Evolutionary conservation across 306 rosid genomes (phyloP).

Genomic region (Glycine latifolia): DNA sequence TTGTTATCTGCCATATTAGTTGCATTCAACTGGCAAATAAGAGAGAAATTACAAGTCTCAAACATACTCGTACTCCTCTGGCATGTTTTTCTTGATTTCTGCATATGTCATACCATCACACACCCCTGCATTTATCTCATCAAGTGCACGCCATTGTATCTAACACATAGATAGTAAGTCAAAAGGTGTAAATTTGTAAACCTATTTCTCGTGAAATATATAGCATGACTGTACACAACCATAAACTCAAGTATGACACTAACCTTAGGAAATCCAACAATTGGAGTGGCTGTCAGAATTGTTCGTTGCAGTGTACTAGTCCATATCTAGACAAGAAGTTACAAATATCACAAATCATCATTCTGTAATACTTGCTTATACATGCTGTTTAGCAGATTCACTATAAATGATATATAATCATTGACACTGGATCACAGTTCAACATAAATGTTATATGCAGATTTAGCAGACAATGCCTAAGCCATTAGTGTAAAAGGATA

Average conservation of each 20-base stretch:
- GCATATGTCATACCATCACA: constrained; percentile 98
- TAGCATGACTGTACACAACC: constrained; percentile 37
- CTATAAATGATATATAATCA: constrained; percentile 1
- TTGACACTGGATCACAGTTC: constrained; percentile 1
- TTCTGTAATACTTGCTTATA: constrained; percentile 24
- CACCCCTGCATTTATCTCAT: constrained; percentile 91
- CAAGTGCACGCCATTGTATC: constrained; percentile 99
- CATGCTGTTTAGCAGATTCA: constrained; percentile 32
- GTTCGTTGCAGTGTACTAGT: constrained; percentile 97
- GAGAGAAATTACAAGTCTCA: constrained; percentile 37
- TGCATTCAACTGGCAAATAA: constrained; percentile 44
- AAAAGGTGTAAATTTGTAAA: constrained; percentile 1
- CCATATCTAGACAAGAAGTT: constrained; percentile 77
- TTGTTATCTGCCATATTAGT: constrained; percentile 14
- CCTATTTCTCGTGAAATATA: constrained; percentile 20
- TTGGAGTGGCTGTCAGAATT: constrained; percentile 86
- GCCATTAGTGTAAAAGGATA: not conserved
- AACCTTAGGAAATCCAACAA: constrained; percentile 96
- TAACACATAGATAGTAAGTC: constrained; percentile 45
- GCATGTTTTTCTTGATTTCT: constrained; percentile 98
- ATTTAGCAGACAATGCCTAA: constrained; percentile 23
- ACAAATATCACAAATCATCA: constrained; percentile 44
- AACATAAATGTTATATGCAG: constrained; percentile 17
- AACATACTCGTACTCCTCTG: constrained; percentile 91
- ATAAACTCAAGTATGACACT: constrained; percentile 44